These are phyloP conservation scores for Chloris gayana DNA, from an alignment of 176 grass and related monocot genomes.

Conservation along the genomic window DNA sequence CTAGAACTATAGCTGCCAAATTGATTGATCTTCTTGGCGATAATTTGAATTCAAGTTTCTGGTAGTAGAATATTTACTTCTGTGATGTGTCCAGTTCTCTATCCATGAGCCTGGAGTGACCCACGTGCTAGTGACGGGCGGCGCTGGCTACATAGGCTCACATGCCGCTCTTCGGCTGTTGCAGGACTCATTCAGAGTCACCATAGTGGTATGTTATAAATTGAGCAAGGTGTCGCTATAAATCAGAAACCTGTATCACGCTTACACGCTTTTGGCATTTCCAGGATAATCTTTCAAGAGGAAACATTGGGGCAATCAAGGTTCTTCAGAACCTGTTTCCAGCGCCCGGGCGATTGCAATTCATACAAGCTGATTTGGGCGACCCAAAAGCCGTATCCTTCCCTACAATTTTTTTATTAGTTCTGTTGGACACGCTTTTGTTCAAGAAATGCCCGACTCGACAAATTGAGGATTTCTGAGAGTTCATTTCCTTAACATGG, in stretches of 20 bases:
- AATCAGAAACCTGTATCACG: not conserved
- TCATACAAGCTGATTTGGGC: constrained; percentile 89
- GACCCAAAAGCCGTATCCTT: constrained; percentile 75
- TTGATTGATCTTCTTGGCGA: not conserved
- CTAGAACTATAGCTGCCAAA: constrained; percentile 4
- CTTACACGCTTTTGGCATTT: not conserved
- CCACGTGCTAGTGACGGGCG: constrained; percentile 83
- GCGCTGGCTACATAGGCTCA: constrained; percentile 89
- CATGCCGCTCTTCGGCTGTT: constrained; percentile 77
- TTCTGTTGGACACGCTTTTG: not conserved
- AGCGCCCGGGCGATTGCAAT: constrained; percentile 68
- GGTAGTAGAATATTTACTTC: constrained; percentile 7
- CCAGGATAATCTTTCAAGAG: constrained; percentile 92
- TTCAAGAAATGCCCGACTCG: not conserved
- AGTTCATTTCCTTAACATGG: constrained; percentile 38
- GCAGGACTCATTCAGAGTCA: constrained; percentile 86
- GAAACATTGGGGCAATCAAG: constrained; percentile 80
- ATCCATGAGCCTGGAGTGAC: constrained; percentile 73
- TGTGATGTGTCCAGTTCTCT: constrained; percentile 63
- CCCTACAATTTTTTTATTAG: not conserved
- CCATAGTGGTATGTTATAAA: constrained; percentile 68
- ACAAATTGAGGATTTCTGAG: not conserved
- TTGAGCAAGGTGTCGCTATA: not conserved
- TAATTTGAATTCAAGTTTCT: not conserved
- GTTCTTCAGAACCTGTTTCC: constrained; percentile 76